Base-by-base conservation (phyloP, 768 basidiomycete species). In the Austroboletus festivus region DNA sequence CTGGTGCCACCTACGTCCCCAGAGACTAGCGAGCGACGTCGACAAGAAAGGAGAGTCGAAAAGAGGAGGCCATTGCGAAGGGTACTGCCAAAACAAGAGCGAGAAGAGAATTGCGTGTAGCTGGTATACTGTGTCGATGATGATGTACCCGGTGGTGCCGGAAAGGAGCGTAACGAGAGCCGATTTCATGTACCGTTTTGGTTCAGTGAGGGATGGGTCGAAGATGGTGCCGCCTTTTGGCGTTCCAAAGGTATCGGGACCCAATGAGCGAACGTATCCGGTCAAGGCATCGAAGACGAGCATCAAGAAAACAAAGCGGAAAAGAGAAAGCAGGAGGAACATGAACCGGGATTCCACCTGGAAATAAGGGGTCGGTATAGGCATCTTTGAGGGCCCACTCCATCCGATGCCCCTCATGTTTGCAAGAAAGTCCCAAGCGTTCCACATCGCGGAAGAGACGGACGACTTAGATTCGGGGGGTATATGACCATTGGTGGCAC, bases 1-100 rank as follows among this genome's bases (percentile, higher is more conserved):
- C 55, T 86, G 84, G 54, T 88, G 86, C 86, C 86, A 88, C n/a
- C 76, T 67, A 47, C 52, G 61, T 4, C 75, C 70, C 86, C 86
- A 88, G 48, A 83, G 79, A 20, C 81, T 75, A 31, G 68, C 62
- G n/a, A 88, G 64, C 4, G 83, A 85, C 3, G 78, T 79, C 0
- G 80, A 61, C 10, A 60, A 35, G 76, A 78, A 86, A 4, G 86
- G 86, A 6, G 65, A 43, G 46, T 78, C 68, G 61, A 85, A 85
- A 20, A 81, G 50, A 1, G 82, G 85, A 0, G 85, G 86, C 83
- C 83, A 86, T 42, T 79, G 71, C 0, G 66, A 68, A 0, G 76
- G 74, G 39, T 69, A 53, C 59, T 84, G 81, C 21, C 60, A 56
- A 39, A 85, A 72, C 23, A 82, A 42, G 31, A 71, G 40, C 24